Evolutionary conservation across 169 alveolate genomes (phyloP).

Genomic region (Eimeria maxima): DNA sequence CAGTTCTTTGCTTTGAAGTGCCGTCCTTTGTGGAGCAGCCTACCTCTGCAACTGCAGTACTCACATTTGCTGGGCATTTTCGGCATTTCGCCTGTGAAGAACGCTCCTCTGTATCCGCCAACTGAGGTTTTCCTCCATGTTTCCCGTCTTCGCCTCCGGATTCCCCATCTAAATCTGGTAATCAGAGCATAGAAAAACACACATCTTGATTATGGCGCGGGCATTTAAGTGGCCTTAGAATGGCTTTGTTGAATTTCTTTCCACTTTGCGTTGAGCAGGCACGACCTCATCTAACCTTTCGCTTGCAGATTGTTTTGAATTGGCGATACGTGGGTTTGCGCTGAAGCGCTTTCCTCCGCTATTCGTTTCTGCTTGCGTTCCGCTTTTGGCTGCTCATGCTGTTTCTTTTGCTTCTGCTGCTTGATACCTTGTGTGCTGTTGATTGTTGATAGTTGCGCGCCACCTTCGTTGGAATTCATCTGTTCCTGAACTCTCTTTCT

Average conservation of each 20-base stretch:
- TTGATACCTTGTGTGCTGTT: neutral
- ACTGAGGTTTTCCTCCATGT: neutral
- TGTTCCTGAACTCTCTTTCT: neutral
- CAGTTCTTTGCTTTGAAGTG: neutral
- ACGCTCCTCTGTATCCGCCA: neutral
- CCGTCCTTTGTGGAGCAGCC: neutral
- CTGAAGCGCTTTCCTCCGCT: neutral
- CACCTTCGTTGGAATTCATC: neutral
- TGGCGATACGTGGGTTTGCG: neutral
- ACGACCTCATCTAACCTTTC: neutral
- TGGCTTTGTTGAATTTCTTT: neutral
- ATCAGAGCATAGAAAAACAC: neutral
- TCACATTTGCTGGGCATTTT: neutral
- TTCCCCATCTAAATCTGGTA: neutral
- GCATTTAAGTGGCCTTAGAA: neutral
- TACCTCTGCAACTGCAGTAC: neutral
- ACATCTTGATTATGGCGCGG: neutral
- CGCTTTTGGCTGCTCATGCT: neutral
- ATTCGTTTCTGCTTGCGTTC: neutral
- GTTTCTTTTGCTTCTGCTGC: neutral
- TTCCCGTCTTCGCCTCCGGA: neutral
- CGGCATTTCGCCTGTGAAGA: neutral
- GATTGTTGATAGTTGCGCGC: neutral
- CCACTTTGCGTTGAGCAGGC: neutral
- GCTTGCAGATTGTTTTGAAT: neutral